Evolutionary conservation across 2,329 filamentous ascomycete genomes (phyloP), one percentile per base, ranked within the genome.

Genomic region (Shiraia bambusicola): DNA sequence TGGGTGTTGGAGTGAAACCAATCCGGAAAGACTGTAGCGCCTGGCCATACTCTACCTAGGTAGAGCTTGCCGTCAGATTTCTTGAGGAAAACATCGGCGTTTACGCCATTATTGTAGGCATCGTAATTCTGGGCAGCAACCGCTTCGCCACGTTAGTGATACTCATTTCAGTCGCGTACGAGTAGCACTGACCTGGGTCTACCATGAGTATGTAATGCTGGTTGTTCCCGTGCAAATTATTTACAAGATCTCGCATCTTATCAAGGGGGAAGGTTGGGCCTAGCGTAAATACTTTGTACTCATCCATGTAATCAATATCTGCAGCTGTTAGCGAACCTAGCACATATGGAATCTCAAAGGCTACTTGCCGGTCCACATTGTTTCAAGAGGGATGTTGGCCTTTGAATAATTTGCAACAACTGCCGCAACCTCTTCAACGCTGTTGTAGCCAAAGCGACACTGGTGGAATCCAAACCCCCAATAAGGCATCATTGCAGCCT

Each of bases 131-230:
- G 58, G 28, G 57, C 59, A 1, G 72, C 74, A 6, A 81, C 76
- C 19, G 83, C 82, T 54, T 17, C 4, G n/a, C 66, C 6, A 75
- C 72, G 9, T 79, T 71, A 26, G 81, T 78, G 10, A 22, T n/a
- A 7, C 3, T 17, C 13, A 9, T 32, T 13, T 9, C 11, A 6
- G n/a, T 9, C 0, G 5, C 4, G 13, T 6, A 10, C 8, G 4
- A 13, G 14, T n/a, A 27, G 4, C 2, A 41, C 47, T 28, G 3
- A 57, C 56, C 56, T 2, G 84, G 84, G 54, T 92, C 87, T 0
- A 92, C 86, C 86, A 92, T 93, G 30, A 90, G 72, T 33, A 88
- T 78, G 51, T 87, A 87, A 39, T 87, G 78, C 59, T 88, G 85
- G 33, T 85, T 63, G 42, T 82, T 76, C 5, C 67, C 65, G 55